Conservation (phyloP, 2,329 filamentous ascomycete genomes). For the Cladosporium austrohemisphaericum region DNA sequence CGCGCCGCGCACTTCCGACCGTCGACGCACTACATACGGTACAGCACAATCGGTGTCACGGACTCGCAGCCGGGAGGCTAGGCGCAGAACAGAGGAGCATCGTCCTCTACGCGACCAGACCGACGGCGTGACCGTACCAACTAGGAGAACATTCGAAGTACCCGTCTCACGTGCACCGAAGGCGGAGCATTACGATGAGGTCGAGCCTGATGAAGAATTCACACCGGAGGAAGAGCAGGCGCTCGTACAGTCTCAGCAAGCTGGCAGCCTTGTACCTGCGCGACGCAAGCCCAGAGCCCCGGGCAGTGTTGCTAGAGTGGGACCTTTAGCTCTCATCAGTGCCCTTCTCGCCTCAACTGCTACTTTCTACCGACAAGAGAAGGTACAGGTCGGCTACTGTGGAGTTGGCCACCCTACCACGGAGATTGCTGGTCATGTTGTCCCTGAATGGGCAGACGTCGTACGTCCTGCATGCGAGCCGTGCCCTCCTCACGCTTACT, state of each 20-base stretch:
- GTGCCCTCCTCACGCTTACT: slow-evolving; percentile 87
- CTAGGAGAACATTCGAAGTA: slow-evolving; percentile 58
- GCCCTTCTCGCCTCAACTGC: slow-evolving; percentile 69
- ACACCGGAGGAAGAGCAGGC: slow-evolving; percentile 84
- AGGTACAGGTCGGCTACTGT: slow-evolving; percentile 93
- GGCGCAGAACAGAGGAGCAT: slow-evolving; percentile 42
- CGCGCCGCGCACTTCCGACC: slow-evolving; percentile 53
- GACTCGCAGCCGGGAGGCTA: slow-evolving; percentile 39
- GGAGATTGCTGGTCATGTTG: slow-evolving; percentile 56
- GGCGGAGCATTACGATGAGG: slow-evolving; percentile 39
- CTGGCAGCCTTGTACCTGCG: slow-evolving; percentile 44
- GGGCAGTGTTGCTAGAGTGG: slow-evolving; percentile 55
- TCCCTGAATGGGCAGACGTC: slow-evolving; percentile 69
- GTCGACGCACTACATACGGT: slow-evolving; percentile 53
- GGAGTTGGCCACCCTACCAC: slow-evolving; percentile 67
- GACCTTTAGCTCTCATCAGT: slow-evolving; percentile 67
- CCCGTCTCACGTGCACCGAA: slow-evolving; percentile 46
- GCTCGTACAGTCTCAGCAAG: slow-evolving; percentile 63
- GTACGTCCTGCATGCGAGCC: slow-evolving; percentile 80
- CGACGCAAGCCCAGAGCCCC: slow-evolving; percentile 39
- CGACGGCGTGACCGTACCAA: slow-evolving; percentile 51
- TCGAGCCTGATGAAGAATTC: slow-evolving; percentile 84
- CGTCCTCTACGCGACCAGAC: slow-evolving; percentile 48
- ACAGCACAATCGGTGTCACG: slow-evolving; percentile 37
- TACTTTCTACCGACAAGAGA: slow-evolving; percentile 88